A percentile compares a stretch with the other conserved stretches of the same genome.
phyloP scores from a whole-genome alignment of 495 filamentous ascomycete species.

The Staphylotrichum longicolle region DNA sequence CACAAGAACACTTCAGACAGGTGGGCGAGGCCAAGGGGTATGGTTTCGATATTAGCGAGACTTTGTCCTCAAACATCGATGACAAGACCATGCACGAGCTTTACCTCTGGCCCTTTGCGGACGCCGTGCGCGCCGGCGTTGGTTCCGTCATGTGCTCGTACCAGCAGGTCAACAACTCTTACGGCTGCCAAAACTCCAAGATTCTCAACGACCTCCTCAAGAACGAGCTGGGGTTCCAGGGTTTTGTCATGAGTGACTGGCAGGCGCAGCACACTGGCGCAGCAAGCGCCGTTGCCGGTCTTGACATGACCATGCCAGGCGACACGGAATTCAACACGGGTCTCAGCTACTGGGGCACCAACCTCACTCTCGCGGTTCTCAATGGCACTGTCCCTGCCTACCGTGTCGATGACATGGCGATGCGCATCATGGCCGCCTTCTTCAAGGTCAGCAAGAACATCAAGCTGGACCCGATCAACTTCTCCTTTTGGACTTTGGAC shows the following conservation, averaged over 20 bases:
- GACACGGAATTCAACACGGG: constrained; percentile 73
- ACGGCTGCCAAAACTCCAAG: constrained; percentile 81
- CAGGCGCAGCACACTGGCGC: constrained; percentile 83
- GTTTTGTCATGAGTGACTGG: constrained; percentile 92
- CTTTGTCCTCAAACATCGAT: constrained; percentile 79
- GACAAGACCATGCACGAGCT: constrained; percentile 94
- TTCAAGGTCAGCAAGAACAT: constrained; percentile 80
- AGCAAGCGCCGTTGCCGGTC: constrained; percentile 70
- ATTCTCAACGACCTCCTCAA: constrained; percentile 81
- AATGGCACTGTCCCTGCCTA: constrained; percentile 91
- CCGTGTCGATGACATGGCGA: constrained; percentile 89
- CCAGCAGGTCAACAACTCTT: constrained; percentile 85
- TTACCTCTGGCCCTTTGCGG: constrained; percentile 70
- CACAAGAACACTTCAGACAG: constrained; percentile 79
- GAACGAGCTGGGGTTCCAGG: constrained; percentile 89
- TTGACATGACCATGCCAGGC: constrained; percentile 96
- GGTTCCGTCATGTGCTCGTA: constrained; percentile 94
- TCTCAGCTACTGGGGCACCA: constrained; percentile 77
- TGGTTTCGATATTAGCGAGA: constrained; percentile 63
- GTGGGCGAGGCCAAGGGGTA: constrained; percentile 58
- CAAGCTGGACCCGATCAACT: constrained; percentile 68
- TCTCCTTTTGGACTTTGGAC: constrained; percentile 79
- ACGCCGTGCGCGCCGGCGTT: constrained; percentile 57
- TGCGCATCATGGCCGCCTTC: constrained; percentile 88
- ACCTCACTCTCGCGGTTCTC: constrained; percentile 76